A percentile compares a stretch with the other conserved stretches of the same genome.
phyloP scores from a whole-genome alignment of 257 asterid genomes.

The Plectranthus barbatus region DNA sequence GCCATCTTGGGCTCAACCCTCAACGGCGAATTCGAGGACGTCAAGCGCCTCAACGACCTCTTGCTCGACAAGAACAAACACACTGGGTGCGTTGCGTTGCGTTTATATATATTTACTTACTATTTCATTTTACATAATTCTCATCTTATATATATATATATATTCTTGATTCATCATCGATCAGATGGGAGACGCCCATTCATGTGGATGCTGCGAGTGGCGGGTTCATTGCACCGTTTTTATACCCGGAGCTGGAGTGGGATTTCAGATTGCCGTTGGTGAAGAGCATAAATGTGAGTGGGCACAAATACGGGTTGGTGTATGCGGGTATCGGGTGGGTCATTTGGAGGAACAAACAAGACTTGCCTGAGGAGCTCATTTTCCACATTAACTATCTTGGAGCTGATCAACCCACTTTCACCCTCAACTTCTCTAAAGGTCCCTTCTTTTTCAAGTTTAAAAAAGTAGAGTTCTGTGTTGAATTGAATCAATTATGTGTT shows the following conservation, averaged over 20 bases:
- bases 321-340: slow-evolving; percentile 93
- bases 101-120: too few species aligned
- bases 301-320: slow-evolving; percentile 85
- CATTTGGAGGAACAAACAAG: slow-evolving; percentile 78
- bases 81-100: slow-evolving; percentile 38
- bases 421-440: slow-evolving; percentile 94
- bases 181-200: slow-evolving; percentile 89
- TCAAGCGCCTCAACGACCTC: slow-evolving; percentile 61
- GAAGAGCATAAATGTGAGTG: slow-evolving; percentile 86
- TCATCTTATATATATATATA: too few species aligned
- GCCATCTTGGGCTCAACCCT: slow-evolving; percentile 83
- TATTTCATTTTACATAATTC: too few species aligned
- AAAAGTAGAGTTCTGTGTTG: too few species aligned
- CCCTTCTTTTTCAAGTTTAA: neutral
- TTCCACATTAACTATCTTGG: slow-evolving; percentile 91
- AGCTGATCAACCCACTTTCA: slow-evolving; percentile 90
- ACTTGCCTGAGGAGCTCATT: slow-evolving; percentile 79
- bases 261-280: slow-evolving; percentile 81
- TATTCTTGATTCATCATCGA: too few species aligned
- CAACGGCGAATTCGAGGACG: slow-evolving; percentile 81
- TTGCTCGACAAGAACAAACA: slow-evolving; percentile 42
- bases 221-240: slow-evolving; percentile 82
- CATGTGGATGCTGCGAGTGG: slow-evolving; percentile 97
- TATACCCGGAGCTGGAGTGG: slow-evolving; percentile 84
- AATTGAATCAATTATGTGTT: too few species aligned